These are phyloP conservation scores for Debaryomyces tyrocola DNA, from an alignment of 805 yeast species.

Conservation along the genomic window DNA sequence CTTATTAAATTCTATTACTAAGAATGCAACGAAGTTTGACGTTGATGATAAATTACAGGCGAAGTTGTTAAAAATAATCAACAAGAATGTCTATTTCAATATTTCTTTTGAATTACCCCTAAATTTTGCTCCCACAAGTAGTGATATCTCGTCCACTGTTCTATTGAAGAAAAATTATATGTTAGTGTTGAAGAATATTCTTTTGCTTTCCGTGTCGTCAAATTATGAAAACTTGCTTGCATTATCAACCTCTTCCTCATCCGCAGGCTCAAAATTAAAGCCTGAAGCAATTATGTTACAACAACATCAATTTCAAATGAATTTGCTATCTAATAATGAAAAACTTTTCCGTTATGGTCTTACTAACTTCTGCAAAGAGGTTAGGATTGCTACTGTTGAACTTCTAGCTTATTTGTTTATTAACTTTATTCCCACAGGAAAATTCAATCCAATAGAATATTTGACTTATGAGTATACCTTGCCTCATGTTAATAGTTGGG, in stretches of 20 bases:
- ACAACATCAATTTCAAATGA: conserved; percentile 37
- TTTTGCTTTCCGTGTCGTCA: conserved; percentile 31
- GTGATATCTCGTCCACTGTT: conserved; percentile 17
- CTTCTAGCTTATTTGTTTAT: conserved; percentile 32
- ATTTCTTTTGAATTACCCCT: conserved; percentile 15
- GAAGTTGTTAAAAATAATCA: conserved; percentile 32
- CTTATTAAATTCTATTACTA: conserved; percentile 30
- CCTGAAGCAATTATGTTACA: conserved; percentile 43
- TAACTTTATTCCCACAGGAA: conserved; percentile 40
- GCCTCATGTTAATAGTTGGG: conserved; percentile 33
- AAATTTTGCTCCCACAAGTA: conserved; percentile 12
- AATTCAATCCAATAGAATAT: conserved; percentile 35
- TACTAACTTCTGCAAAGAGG: conserved; percentile 31
- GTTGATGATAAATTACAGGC: conserved; percentile 40
- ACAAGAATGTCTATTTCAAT: conserved; percentile 25
- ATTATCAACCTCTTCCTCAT: conserved; percentile 30
- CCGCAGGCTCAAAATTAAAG: conserved; percentile 39
- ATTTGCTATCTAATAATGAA: conserved; percentile 28
- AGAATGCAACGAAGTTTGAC: conserved; percentile 36
- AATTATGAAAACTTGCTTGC: conserved; percentile 40
- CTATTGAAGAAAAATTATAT: conserved; percentile 32
- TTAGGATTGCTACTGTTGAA: conserved; percentile 38
- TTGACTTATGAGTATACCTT: conserved; percentile 29
- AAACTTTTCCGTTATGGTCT: conserved; percentile 30
- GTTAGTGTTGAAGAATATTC: conserved; percentile 29